Conservation (phyloP, 2,329 filamentous ascomycete genomes). For the Cladophialophora carrionii region DNA sequence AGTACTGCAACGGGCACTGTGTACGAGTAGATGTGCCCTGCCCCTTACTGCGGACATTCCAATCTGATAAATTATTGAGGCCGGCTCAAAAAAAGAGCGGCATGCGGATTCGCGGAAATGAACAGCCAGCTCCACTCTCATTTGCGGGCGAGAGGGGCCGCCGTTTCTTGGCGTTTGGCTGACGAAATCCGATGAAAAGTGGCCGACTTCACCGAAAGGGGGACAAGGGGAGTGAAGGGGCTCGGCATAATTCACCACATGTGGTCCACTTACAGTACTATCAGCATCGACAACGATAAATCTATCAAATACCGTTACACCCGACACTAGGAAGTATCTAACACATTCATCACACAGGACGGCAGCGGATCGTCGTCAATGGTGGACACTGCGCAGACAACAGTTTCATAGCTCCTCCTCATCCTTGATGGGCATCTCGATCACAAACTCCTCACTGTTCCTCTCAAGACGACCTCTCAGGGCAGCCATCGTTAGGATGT, state of each 20-base stretch:
- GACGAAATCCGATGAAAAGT: too few species aligned
- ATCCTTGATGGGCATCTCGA: constrained; percentile 23
- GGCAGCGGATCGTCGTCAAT: too few species aligned
- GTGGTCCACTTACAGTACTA: too few species aligned
- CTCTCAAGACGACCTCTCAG: constrained; percentile 48
- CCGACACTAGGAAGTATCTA: too few species aligned
- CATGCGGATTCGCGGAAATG: constrained; percentile 19
- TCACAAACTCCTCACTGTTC: constrained; percentile 36
- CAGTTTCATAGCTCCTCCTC: constrained; percentile 10
- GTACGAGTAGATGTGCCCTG: background rate
- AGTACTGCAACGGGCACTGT: background rate
- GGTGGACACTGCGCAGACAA: too few species aligned
- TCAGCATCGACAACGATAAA: too few species aligned
- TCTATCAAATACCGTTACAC: too few species aligned
- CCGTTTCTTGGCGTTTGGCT: constrained; percentile 6
- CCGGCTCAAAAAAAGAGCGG: background rate
- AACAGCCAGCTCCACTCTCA: constrained; percentile 11
- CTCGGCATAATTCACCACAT: too few species aligned
- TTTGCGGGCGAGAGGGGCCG: background rate
- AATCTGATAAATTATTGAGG: background rate
- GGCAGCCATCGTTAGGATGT: constrained; percentile 50
- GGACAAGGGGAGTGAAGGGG: too few species aligned
- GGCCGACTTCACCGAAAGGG: too few species aligned
- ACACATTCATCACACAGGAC: too few species aligned
- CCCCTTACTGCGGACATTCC: background rate